Base-by-base conservation (phyloP, 2,329 filamentous ascomycete species). In the Rhexocercosporidium sp. region DNA sequence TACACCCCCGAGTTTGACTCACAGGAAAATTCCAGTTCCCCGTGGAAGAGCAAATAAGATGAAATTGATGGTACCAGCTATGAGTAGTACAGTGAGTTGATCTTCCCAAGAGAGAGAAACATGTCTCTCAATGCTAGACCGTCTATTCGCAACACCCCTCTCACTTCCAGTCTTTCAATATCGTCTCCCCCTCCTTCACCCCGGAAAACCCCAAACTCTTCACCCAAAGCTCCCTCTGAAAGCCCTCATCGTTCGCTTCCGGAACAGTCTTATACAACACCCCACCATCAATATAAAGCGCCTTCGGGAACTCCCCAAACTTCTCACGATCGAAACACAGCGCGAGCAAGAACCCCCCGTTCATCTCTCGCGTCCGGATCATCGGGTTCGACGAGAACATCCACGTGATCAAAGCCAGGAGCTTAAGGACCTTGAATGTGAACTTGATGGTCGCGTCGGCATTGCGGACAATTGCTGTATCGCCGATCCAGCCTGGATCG, bases 271-370 rank as follows among this genome's bases (percentile, higher is more conserved):
- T 72, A 3, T 68, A 18, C 60, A 74, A 71, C 6, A 77, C 76
- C 41, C 72, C 73, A 6, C 79, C 79, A 61, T 80, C 77, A 20
- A 80, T 68, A 66, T 81, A 80, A 29, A 78, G 53, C 22, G 69
- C 64, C 64, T 75, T 76, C 11, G 75, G 78, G n/a, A 64, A 67
- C 31, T 71, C 69, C 6, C 75, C 75, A 0, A 74, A 70, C 14
- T 67, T 64, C 1, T 75, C 68, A 8, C 71, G 66, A 22, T 78
- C 73, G 60, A 80, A 79, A 53, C 74, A 76, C 25, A 79, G 75
- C 4, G 70, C 67, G 25, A 79, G 47, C 34, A 74, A 71, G 69
- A 81, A 77, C 7, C 57, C 70, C 3, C 78, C 79, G 39, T 78
- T 79, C 72, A 78, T 79, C 70, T 70, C 70, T 34, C 71, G 2